Percentiles rank a stretch among this genome's conserved stretches.
Evolutionary conservation across 441 rosid genomes (phyloP).

Genomic region (Pelargonium citronellum): DNA sequence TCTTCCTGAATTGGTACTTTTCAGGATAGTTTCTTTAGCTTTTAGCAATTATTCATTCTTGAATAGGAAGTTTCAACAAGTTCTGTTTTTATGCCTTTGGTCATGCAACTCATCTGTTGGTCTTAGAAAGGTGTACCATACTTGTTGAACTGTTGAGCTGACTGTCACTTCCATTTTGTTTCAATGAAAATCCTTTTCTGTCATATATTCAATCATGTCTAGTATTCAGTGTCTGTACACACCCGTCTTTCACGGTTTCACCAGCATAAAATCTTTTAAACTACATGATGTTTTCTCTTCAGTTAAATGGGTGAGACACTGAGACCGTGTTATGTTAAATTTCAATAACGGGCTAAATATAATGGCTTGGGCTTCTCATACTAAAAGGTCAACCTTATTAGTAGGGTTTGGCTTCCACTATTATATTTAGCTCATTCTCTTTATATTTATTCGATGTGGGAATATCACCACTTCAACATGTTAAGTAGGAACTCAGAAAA

Average conservation of each 20-base stretch:
- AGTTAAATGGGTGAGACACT: too few species aligned
- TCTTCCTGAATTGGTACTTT: constrained; percentile 50
- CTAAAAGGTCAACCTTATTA: too few species aligned
- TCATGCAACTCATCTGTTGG: background rate
- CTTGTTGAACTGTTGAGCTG: background rate
- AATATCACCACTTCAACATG: background rate
- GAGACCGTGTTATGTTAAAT: too few species aligned
- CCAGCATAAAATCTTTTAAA: too few species aligned
- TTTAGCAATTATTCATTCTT: background rate
- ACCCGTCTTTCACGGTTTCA: background rate
- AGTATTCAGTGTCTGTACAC: background rate
- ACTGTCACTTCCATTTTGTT: background rate
- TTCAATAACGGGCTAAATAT: too few species aligned
- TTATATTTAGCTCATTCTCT: too few species aligned
- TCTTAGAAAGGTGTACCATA: background rate
- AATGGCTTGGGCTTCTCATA: too few species aligned
- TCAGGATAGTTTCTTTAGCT: background rate
- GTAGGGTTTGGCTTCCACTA: too few species aligned
- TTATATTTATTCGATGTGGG: too few species aligned
- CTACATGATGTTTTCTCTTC: too few species aligned
- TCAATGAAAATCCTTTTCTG: background rate
- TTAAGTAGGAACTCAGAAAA: background rate
- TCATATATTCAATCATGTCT: background rate
- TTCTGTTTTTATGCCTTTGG: background rate
- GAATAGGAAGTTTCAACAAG: background rate